Evolutionary conservation across 2,329 filamentous ascomycete genomes (phyloP), one percentile per base, ranked within the genome.

Genomic region (Diaporthe amygdali): DNA sequence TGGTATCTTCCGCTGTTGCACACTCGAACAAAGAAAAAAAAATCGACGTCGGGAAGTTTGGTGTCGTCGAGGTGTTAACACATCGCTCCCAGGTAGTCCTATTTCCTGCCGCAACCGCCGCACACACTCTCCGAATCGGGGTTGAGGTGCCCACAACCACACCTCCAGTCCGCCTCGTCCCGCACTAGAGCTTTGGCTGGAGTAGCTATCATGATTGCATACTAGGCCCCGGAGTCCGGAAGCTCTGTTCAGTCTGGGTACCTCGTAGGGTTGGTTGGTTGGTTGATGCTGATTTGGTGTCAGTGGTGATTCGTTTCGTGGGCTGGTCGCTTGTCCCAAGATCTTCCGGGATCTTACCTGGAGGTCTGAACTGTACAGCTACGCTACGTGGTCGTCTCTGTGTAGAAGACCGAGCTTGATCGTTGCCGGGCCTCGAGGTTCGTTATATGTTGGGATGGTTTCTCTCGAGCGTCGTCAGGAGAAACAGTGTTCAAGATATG

Each of bases 121-220:
- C 71, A 72, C 1, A 72, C 68, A 6, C 22, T 72, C 54, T 72
- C 71, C 5, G 68, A 71, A 44, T 72, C 71, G 2, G 71, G 71
- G 41, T 72, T 72, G 20, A 72, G 56, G 44, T 72, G 71, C 0
- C 71, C 71, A 27, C 68, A 71, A 2, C 68, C 68, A 32, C 71
- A 72, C 4, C 71, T 37, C 71, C 71, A 72, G 30, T 72, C 71
- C 5, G 49, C 70, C 15, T 69, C 41, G 34, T 72, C 70, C 15
- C 56, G 66, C 30, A 72, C 30, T 34, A 72, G 64, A 47, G 71
- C 68, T 66, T 68, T 72, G 41, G 68, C 55, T 22, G 71, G 68
- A 41, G 54, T 61, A 32, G 63, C 71, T n/a, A 46, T 61, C 71
- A 72, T 72, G 49, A 46, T 72, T 44, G 39, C 66, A 56, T 47